Evolutionary conservation across 164 flowering plant species (phyloP).

Genomic region (Warburgia ugandensis): DNA sequence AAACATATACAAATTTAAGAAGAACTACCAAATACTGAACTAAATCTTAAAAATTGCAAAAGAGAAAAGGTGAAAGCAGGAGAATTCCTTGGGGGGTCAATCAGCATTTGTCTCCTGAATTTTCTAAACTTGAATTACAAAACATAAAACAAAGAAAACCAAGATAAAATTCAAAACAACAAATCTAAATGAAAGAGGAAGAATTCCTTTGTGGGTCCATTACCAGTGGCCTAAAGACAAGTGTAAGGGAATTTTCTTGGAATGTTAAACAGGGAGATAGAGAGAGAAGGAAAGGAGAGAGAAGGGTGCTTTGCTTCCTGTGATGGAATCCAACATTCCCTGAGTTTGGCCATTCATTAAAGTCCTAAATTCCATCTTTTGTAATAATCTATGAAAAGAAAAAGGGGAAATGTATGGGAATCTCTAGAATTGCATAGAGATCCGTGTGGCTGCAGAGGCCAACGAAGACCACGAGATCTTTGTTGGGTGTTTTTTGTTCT

Average conservation of each 20-base stretch:
- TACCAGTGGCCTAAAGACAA: neutral
- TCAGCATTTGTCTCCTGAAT: slow-evolving; percentile 12
- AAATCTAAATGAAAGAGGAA: neutral
- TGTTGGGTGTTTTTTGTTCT: slow-evolving; percentile 12
- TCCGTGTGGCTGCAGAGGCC: slow-evolving; percentile 8
- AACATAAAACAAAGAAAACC: neutral
- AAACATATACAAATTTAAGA: slow-evolving; percentile 14
- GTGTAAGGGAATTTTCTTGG: slow-evolving; percentile 3
- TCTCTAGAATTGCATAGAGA: slow-evolving; percentile 37
- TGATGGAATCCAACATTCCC: slow-evolving; percentile 70
- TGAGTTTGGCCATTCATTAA: slow-evolving; percentile 56
- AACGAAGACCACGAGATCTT: slow-evolving; percentile 13
- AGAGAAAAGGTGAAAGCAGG: slow-evolving; percentile 4
- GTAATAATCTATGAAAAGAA: slow-evolving; percentile 3
- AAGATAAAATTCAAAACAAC: neutral
- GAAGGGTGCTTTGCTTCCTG: neutral
- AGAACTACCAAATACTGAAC: neutral
- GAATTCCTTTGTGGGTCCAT: neutral
- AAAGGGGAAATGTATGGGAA: slow-evolving; percentile 31
- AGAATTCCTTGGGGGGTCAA: slow-evolving; percentile 15
- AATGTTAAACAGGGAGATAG: slow-evolving; percentile 4
- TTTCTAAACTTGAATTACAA: no score
- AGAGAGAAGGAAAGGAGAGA: neutral
- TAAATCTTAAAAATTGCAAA: neutral
- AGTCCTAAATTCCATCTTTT: slow-evolving; percentile 30